Evolutionary conservation across 2,329 filamentous ascomycete genomes (phyloP).

Genomic region (Fusarium sp.): DNA sequence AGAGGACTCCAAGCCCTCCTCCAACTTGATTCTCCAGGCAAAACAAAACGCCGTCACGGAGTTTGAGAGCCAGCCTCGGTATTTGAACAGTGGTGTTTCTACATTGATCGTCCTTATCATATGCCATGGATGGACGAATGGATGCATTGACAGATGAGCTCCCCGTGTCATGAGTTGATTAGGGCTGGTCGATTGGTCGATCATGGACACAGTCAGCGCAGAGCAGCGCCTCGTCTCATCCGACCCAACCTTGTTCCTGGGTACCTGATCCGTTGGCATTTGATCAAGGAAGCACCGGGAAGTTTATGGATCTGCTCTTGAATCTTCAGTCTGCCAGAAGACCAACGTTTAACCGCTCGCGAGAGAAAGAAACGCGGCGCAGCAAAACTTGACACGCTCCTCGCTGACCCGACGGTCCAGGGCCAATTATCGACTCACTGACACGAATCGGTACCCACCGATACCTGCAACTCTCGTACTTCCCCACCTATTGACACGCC

Average conservation of each 20-base stretch:
- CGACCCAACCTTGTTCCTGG: constrained; percentile 39
- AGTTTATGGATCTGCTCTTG: background rate
- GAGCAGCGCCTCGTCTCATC: constrained; percentile 40
- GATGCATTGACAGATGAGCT: constrained; percentile 9
- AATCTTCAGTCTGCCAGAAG: background rate
- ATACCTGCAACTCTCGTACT: constrained; percentile 19
- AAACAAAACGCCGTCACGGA: constrained; percentile 16
- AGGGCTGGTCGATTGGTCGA: constrained; percentile 15
- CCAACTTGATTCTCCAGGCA: constrained; percentile 14
- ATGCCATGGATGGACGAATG: constrained; percentile 13
- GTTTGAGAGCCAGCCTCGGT: background rate
- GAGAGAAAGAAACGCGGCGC: background rate
- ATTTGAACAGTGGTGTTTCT: background rate
- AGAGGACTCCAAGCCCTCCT: constrained; percentile 25
- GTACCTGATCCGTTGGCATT: constrained; percentile 33
- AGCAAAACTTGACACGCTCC: background rate
- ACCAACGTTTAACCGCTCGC: background rate
- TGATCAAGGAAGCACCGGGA: background rate
- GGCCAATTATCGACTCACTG: constrained; percentile 16
- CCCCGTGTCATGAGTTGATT: constrained; percentile 10
- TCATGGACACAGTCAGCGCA: constrained; percentile 34
- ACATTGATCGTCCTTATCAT: background rate
- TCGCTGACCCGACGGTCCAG: background rate
- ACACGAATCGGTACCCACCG: constrained; percentile 28
- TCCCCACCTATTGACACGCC: constrained; percentile 35